phyloP scores from a whole-genome alignment of 2,329 filamentous ascomycete species.

The Aureobasidium zeae region DNA sequence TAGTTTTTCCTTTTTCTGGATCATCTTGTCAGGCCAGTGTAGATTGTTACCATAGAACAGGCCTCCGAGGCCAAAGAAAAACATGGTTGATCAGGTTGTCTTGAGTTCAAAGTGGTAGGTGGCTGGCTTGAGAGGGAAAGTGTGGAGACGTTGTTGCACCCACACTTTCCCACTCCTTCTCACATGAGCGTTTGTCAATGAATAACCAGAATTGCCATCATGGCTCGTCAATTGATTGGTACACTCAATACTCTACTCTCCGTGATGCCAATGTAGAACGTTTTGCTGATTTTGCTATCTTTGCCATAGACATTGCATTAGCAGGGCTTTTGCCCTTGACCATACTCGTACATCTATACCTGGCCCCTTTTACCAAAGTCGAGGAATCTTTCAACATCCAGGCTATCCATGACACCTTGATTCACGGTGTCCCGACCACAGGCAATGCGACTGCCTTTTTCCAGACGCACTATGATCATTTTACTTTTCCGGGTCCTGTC shows the following conservation, averaged over 20 bases:
- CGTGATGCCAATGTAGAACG: too few species aligned
- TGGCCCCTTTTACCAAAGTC: conserved; percentile 89
- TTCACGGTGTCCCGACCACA: conserved; percentile 56
- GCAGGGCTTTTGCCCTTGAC: conserved; percentile 18
- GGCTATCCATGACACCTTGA: conserved; percentile 79
- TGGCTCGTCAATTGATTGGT: neutral
- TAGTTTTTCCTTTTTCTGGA: too few species aligned
- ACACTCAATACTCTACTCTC: neutral
- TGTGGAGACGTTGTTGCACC: too few species aligned
- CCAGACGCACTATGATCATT: conserved; percentile 70
- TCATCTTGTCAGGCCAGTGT: neutral
- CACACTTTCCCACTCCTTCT: too few species aligned
- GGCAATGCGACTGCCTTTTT: conserved; percentile 23
- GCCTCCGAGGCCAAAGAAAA: conserved; percentile 60
- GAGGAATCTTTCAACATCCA: conserved; percentile 98
- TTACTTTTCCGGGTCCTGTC: conserved; percentile 81
- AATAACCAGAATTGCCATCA: too few species aligned
- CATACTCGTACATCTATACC: conserved; percentile 26
- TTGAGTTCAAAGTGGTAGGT: neutral
- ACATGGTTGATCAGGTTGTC: conserved; percentile 43
- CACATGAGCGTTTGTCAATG: too few species aligned
- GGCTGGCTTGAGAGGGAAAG: too few species aligned
- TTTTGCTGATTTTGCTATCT: too few species aligned
- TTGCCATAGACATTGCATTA: neutral
- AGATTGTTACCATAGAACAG: conserved; percentile 59